These are phyloP conservation scores for Veloboletus limbatus DNA, from an alignment of 1,284 basidiomycete genomes.

Conservation along the genomic window DNA sequence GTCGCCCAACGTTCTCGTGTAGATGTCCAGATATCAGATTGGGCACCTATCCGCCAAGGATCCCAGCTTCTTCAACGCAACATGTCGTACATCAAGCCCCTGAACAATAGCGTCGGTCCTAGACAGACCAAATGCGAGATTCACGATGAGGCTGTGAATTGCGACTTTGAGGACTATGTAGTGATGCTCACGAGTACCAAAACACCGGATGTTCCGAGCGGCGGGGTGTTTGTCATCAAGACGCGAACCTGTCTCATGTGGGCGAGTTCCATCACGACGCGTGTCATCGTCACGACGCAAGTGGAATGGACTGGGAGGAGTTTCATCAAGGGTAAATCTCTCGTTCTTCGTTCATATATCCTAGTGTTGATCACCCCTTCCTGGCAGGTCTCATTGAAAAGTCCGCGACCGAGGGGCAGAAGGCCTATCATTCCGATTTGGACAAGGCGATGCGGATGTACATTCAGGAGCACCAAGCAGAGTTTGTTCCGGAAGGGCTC, in stretches of 20 bases:
- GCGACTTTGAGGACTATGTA: constrained; percentile 85
- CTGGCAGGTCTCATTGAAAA: constrained; percentile 85
- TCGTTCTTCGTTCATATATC: background rate
- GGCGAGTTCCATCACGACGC: constrained; percentile 78
- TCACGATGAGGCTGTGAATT: constrained; percentile 77
- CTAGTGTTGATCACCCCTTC: constrained; percentile 1
- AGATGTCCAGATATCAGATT: constrained; percentile 94
- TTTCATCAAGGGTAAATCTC: constrained; percentile 83
- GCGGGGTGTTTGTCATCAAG: constrained; percentile 89
- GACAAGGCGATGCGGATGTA: constrained; percentile 85
- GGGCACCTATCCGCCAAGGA: constrained; percentile 66
- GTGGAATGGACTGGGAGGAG: constrained; percentile 97
- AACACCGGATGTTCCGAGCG: constrained; percentile 94
- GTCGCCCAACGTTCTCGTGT: constrained; percentile 8
- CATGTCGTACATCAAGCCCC: constrained; percentile 95
- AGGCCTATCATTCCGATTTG: constrained; percentile 81
- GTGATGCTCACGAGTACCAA: constrained; percentile 85
- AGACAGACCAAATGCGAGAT: constrained; percentile 96
- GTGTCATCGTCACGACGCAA: constrained; percentile 83
- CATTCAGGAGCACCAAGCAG: constrained; percentile 83
- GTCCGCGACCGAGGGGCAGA: constrained; percentile 93
- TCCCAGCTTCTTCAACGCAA: constrained; percentile 76
- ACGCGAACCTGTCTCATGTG: constrained; percentile 94
- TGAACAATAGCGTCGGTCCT: constrained; percentile 86
- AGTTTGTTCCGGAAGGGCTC: constrained; percentile 85